Evolutionary conservation across 768 basidiomycete genomes (phyloP).

Genomic region (Russula virescens): DNA sequence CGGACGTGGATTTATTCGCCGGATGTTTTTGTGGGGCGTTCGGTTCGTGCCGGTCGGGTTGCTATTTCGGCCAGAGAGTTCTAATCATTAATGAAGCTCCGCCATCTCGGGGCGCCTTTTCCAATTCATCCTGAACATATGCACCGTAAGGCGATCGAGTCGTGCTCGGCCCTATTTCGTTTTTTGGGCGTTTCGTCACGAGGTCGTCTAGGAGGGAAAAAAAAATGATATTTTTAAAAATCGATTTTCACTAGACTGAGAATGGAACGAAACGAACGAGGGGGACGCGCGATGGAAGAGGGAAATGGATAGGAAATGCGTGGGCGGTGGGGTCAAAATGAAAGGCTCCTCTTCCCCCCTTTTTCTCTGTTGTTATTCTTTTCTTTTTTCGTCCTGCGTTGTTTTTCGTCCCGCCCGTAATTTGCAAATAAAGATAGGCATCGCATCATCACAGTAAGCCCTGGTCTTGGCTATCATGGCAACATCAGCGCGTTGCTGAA

Average conservation of each 20-base stretch:
- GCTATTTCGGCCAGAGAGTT: background rate
- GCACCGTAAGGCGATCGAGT: background rate
- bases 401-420: background rate
- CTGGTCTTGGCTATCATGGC: constrained; percentile 1
- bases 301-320: too few species aligned
- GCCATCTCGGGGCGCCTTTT: constrained; percentile 2
- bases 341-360: background rate
- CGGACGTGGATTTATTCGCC: constrained; percentile 1
- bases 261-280: too few species aligned
- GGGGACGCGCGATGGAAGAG: too few species aligned
- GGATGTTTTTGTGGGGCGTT: background rate
- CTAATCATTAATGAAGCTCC: constrained; percentile 14
- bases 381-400: background rate
- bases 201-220: too few species aligned
- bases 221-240: too few species aligned
- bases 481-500: constrained; percentile 2
- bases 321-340: too few species aligned
- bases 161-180: too few species aligned
- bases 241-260: too few species aligned
- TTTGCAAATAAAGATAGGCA: constrained; percentile 17
- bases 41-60: constrained; percentile 4
- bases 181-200: too few species aligned
- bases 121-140: background rate
- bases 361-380: background rate
- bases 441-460: background rate